Percentiles rank a stretch among this genome's conserved stretches.
Evolutionary conservation across 1,139 yeast genomes (phyloP).

Genomic region (Sugiyamaella castrensis): DNA sequence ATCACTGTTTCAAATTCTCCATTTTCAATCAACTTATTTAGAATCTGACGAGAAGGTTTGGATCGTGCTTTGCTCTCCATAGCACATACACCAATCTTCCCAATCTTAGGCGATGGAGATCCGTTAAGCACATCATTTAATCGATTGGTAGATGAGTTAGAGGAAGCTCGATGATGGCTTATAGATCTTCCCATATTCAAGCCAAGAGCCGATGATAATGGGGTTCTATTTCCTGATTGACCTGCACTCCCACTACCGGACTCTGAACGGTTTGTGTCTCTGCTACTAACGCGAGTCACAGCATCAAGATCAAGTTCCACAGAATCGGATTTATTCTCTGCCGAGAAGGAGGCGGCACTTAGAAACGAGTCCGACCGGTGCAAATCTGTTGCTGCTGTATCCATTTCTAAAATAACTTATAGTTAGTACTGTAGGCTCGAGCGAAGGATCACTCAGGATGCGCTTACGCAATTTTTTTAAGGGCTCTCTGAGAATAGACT

Average conservation of each 20-base stretch:
- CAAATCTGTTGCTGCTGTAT: background rate
- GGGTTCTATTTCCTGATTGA: constrained; percentile 6
- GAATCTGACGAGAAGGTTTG: constrained; percentile 90
- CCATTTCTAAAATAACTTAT: background rate
- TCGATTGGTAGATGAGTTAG: constrained; percentile 15
- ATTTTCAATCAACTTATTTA: constrained; percentile 81
- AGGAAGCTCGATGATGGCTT: constrained; percentile 17
- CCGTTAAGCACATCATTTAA: constrained; percentile 11
- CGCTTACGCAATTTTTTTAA: too few species aligned
- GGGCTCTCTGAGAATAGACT: too few species aligned
- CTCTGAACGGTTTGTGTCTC: constrained; percentile 12
- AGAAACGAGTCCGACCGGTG: constrained; percentile 7
- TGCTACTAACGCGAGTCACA: constrained; percentile 17
- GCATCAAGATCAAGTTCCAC: constrained; percentile 16
- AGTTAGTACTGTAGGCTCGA: too few species aligned
- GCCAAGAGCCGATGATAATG: constrained; percentile 8
- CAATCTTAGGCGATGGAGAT: constrained; percentile 64
- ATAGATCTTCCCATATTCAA: constrained; percentile 8
- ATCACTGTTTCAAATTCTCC: constrained; percentile 97
- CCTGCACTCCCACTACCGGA: constrained; percentile 5
- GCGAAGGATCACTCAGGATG: too few species aligned
- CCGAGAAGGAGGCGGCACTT: constrained; percentile 10
- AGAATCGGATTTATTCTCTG: constrained; percentile 13
- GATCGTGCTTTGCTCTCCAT: constrained; percentile 97
- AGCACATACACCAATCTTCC: constrained; percentile 97